Evolutionary conservation across 257 asterid species (phyloP).

Genomic region (Salvia hispanica): DNA sequence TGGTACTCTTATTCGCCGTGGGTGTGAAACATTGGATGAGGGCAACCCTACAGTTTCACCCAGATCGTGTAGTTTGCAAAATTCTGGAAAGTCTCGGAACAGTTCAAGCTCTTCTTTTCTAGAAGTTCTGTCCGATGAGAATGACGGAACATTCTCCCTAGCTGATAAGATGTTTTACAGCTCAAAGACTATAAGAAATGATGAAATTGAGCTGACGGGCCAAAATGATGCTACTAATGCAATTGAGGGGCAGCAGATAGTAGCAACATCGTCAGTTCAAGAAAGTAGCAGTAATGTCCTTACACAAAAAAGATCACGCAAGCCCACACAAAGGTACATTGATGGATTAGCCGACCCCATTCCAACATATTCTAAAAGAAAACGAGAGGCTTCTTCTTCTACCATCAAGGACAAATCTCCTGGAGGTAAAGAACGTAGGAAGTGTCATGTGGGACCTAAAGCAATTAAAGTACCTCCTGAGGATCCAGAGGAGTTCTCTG

Average conservation of each 20-base stretch:
- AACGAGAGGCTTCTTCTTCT: slow-evolving; percentile 48
- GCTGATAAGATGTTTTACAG: slow-evolving; percentile 35
- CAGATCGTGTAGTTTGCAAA: slow-evolving; percentile 41
- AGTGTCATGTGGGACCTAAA: slow-evolving; percentile 44
- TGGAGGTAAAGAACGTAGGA: slow-evolving; percentile 53
- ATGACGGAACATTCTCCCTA: slow-evolving; percentile 39
- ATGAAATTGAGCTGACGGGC: slow-evolving; percentile 23
- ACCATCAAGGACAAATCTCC: slow-evolving; percentile 46
- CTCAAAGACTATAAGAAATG: slow-evolving; percentile 36
- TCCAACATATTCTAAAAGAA: slow-evolving; percentile 43
- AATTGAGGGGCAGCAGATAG: slow-evolving; percentile 33
- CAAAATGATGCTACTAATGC: slow-evolving; percentile 30
- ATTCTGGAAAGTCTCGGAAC: slow-evolving; percentile 46
- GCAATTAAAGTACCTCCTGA: slow-evolving; percentile 46
- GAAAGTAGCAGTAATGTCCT: slow-evolving; percentile 32
- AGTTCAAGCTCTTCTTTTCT: slow-evolving; percentile 47
- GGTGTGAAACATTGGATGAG: slow-evolving; percentile 38
- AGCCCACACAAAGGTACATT: slow-evolving; percentile 88
- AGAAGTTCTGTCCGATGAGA: slow-evolving; percentile 45
- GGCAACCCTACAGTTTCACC: slow-evolving; percentile 46
- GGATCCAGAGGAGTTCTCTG: slow-evolving; percentile 68
- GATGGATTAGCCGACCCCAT: slow-evolving; percentile 64
- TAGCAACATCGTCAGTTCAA: slow-evolving; percentile 28
- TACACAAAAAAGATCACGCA: slow-evolving; percentile 74
- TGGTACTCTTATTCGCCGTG: slow-evolving; percentile 37